A percentile compares a stretch with the other conserved stretches of the same genome.
Evolutionary conservation across 2,329 filamentous ascomycete genomes (phyloP).

Genomic region (Rachicladosporium sp.): DNA sequence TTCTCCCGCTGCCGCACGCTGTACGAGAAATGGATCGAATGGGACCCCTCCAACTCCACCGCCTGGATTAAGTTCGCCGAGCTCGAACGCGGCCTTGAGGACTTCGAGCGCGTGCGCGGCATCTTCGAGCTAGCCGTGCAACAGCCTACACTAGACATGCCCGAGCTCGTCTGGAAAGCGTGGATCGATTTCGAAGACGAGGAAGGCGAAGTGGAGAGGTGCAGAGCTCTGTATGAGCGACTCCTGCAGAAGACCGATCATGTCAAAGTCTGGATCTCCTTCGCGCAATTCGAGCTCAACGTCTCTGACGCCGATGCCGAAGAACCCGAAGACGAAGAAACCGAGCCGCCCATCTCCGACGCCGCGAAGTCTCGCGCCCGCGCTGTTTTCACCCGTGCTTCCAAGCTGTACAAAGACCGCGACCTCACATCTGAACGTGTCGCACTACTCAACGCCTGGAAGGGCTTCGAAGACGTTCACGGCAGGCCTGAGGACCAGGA

Average conservation of each 20-base stretch:
- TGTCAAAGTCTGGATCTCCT: slow-evolving; percentile 98
- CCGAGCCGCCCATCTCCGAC: slow-evolving; percentile 54
- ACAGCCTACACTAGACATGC: slow-evolving; percentile 85
- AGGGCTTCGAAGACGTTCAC: slow-evolving; percentile 79
- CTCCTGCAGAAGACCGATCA: slow-evolving; percentile 91
- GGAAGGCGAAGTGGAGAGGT: slow-evolving; percentile 77
- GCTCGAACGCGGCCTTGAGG: slow-evolving; percentile 80
- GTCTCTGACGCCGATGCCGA: slow-evolving; percentile 62
- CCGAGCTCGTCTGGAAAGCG: slow-evolving; percentile 91
- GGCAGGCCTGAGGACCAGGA: slow-evolving; percentile 64
- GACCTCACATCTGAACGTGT: slow-evolving; percentile 89
- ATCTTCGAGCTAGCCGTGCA: slow-evolving; percentile 85
- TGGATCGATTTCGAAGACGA: slow-evolving; percentile 99
- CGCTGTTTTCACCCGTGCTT: slow-evolving; percentile 70
- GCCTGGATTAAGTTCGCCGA: slow-evolving; percentile 97
- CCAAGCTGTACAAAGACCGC: slow-evolving; percentile 77
- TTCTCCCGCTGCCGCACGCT: slow-evolving; percentile 82
- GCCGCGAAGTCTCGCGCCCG: slow-evolving; percentile 73
- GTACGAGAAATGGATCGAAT: slow-evolving; percentile 89
- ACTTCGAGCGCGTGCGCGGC: slow-evolving; percentile 72
- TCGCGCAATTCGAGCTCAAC: slow-evolving; percentile 96
- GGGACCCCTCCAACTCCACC: slow-evolving; percentile 78
- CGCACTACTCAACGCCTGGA: slow-evolving; percentile 80
- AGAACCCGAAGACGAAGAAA: slow-evolving; percentile 36
- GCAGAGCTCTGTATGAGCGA: slow-evolving; percentile 74